Evolutionary conservation across 768 basidiomycete genomes (phyloP), one percentile per base, ranked within the genome.

Genomic region (Phylloporus sp.): DNA sequence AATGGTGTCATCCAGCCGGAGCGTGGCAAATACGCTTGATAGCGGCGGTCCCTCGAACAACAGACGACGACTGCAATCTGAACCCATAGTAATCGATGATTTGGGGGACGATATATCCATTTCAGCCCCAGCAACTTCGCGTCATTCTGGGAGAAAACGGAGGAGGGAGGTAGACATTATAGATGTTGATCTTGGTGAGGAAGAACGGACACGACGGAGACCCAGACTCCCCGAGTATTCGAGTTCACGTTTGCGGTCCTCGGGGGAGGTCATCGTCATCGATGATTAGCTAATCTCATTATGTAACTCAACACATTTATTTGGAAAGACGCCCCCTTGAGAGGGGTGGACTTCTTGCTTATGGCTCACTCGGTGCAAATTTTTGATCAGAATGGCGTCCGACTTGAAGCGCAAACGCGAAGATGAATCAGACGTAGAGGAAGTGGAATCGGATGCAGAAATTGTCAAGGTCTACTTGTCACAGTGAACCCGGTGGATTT

Each of bases 181-280:
- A 44, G 68, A 71, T 47, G 58, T 70, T 18, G 67, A 69, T 49
- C 38, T 67, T 18, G 63, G 57, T 12, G 70, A 64, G 35, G 71
- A 69, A 34, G 60, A 52, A 24, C 62, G 59, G 35, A 46, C 38
- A 31, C 54, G 59, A 28, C 58, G 55, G 27, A 61, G 61, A 58
- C 58, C 27, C 49, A 62, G 54, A 47, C 42, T 50, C 6, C 35
- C 53, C 48, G 59, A 43, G 41, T 50, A 48, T 39, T 53, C 53
- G 32, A 45, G 50, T 34, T 45, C 57, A 6, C 54, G 43, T n/a
- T 26, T 62, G 18, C 50, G 50, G 41, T 64, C 65, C 26, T 40
- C 61, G 1, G 70, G 63, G 15, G 78, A 79, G 7, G 72, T 80
- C 6, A 80, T 80, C 47, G 67, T 79, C 28, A 72, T 80, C 36